Base-by-base conservation (phyloP, 1,284 basidiomycete species). In the Hymenochaete sp. region DNA sequence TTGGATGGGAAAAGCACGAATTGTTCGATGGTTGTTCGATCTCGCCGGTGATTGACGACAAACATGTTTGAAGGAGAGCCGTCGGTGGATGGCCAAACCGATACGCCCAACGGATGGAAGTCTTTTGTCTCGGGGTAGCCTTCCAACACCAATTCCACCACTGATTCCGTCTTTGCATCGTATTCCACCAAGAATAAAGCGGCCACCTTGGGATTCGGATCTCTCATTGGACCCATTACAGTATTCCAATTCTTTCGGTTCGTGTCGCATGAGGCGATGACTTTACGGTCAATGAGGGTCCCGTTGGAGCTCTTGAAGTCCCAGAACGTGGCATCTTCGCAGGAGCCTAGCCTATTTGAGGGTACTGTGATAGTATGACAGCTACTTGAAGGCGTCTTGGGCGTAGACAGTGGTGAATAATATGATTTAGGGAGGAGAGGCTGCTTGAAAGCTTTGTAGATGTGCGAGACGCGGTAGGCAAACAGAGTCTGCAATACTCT, bases 271-370 rank as follows among this genome's bases (percentile, higher is more conserved):
- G 68, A 71, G 32, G 73, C 51, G 16, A 79, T 56, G 9, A 79
- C 55, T 32, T 65, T 62, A 32, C 73, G 68, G 44, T 70, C 57
- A 14, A 58, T 48, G 27, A 67, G 53, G 2, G 54, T 55, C 7
- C 63, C 68, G 1, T 55, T 28, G 5, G 31, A 49, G 47, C 67
- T 65, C 44, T 61, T 58, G 31, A 68, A 57, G 44, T 81, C 75
- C 79, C 79, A 82, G 52, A 79, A 75, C 1, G 65, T 60, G 19
- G 64, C 71, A 52, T 84, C 81, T 55, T 84, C 82, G 55, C 81
- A 84, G 57, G 63, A 78, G 44, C 64, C 64, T 53, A 79, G 57
- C 29, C 57, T 61, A 14, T 36, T 21, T 9, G 42, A 31, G 25
- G 35, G 18, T 5, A 27, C 31, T 11, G 36, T 27, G 2, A 50